Conservation (phyloP, 345 rosid genomes). For the Brassica cretica region DNA sequence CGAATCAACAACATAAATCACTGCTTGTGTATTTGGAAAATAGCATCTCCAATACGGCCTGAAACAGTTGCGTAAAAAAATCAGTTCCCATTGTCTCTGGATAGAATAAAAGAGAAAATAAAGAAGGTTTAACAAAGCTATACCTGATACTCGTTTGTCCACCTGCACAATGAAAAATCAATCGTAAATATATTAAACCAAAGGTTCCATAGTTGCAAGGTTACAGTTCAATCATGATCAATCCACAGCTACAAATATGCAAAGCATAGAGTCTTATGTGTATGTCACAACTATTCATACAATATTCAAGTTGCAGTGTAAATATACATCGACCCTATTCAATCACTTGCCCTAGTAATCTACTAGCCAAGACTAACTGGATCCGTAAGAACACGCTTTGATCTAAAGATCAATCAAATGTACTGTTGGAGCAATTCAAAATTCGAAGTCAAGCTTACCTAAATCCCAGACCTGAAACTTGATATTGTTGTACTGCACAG, state of each 20-base stretch:
- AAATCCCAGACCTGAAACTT: slow-evolving; percentile 95
- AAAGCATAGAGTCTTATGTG: background rate
- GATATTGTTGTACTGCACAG: slow-evolving; percentile 90
- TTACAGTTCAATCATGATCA: background rate
- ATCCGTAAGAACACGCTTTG: background rate
- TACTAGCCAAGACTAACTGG: background rate
- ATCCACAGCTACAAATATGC: background rate
- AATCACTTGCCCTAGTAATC: background rate
- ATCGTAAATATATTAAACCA: background rate
- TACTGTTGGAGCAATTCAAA: background rate
- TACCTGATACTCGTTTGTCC: slow-evolving; percentile 71
- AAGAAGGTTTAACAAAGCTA: background rate
- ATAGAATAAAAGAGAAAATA: background rate
- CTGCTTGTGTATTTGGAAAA: slow-evolving; percentile 53
- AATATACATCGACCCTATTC: background rate
- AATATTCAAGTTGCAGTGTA: background rate
- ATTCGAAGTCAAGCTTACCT: slow-evolving; percentile 42
- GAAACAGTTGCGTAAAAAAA: slow-evolving; percentile 8
- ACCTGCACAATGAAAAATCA: slow-evolving; percentile 40
- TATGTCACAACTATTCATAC: background rate
- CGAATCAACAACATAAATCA: slow-evolving; percentile 62
- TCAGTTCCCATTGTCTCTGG: background rate
- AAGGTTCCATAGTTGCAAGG: background rate
- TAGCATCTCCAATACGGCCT: slow-evolving; percentile 79
- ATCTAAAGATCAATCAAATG: slow-evolving; percentile 15